Base-by-base conservation (phyloP, 768 basidiomycete genomes). In the Neoboletus brunneissimus region DNA sequence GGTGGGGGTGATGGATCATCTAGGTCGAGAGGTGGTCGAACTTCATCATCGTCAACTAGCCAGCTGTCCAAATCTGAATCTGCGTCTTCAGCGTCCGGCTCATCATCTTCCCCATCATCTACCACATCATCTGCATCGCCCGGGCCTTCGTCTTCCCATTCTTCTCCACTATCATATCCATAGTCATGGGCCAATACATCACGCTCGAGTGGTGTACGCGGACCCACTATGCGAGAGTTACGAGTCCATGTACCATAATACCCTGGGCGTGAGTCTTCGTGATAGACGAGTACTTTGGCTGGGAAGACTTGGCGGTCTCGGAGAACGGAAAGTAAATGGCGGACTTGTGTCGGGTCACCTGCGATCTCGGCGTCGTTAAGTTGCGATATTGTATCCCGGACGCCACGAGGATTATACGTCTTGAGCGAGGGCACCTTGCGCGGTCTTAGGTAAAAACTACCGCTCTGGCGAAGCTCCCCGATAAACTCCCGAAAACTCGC, bases 231-330 rank as follows among this genome's bases (percentile, higher is more conserved):
- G 18, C 78, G 77, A 15, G 94, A 95, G 57, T 78, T 83, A 52
- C 88, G 86, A 9, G 94, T 94, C 88, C 91, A 98, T 7, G 97
- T 98, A 22, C 95, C 96, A 64, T 86, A 88, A 72, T 96, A 98
- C 1, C 94, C 94, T 13, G 97, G 96, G 47, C 97, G 84, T 0
- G 81, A 79, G 69, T 98, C 93, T 55, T 88, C 87, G 16, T 77
- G 73, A 71, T 97, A 98, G 56, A 91, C 86, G 40, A 98, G 76
- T 3, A 86, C 83, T 73, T 97, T 98, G 48, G 86, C 83, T 0
- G 88, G 88, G 45, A 93, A 76, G 25, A 76, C 64, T 6, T 69
- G 71, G 13, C 88, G 83, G 57, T 94, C 79, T 49, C 77, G 75
- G 11, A 99, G 78, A 56, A 82, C 71, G 12, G 74, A 67, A 38